Percentiles rank a stretch among this genome's conserved stretches.
These are phyloP conservation scores for Kwoniella bestiolae DNA, from an alignment of 768 basidiomycete genomes.

Conservation along the genomic window DNA sequence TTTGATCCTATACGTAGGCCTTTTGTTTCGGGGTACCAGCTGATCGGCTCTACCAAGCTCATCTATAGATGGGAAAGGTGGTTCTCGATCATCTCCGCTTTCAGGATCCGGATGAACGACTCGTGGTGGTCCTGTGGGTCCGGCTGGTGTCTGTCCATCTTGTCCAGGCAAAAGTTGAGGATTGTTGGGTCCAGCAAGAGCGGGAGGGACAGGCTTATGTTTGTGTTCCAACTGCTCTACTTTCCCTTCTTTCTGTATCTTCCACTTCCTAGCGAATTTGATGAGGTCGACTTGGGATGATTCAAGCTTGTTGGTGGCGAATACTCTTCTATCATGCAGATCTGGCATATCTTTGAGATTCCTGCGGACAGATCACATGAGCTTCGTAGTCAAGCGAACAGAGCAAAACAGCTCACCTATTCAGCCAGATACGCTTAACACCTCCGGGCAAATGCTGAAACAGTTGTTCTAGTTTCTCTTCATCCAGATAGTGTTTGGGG, in stretches of 20 bases:
- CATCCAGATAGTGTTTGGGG: constrained; percentile 75
- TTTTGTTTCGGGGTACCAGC: constrained; percentile 70
- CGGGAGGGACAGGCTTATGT: constrained; percentile 41
- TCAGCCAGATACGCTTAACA: constrained; percentile 88
- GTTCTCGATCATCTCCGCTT: constrained; percentile 16
- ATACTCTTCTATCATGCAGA: constrained; percentile 73
- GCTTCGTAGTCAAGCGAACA: no score
- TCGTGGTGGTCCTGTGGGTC: not conserved
- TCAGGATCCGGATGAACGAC: constrained; percentile 5
- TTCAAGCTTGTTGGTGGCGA: constrained; percentile 79
- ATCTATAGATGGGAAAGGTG: constrained; percentile 12
- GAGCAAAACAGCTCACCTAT: constrained; percentile 63
- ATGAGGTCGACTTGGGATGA: constrained; percentile 79
- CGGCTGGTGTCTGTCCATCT: constrained; percentile 8
- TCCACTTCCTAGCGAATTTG: constrained; percentile 74
- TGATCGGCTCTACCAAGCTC: constrained; percentile 59
- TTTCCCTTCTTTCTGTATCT: constrained; percentile 62
- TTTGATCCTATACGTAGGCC: constrained; percentile 78
- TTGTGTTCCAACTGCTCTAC: constrained; percentile 60
- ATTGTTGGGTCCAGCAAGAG: constrained; percentile 43
- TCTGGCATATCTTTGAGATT: constrained; percentile 86
- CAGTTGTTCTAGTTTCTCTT: constrained; percentile 67
- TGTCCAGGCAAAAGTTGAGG: constrained; percentile 33
- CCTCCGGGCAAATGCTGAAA: constrained; percentile 89
- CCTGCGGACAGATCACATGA: constrained; percentile 56